Conservation (phyloP, 2,329 filamentous ascomycete species). For the Fusarium scirpi region DNA sequence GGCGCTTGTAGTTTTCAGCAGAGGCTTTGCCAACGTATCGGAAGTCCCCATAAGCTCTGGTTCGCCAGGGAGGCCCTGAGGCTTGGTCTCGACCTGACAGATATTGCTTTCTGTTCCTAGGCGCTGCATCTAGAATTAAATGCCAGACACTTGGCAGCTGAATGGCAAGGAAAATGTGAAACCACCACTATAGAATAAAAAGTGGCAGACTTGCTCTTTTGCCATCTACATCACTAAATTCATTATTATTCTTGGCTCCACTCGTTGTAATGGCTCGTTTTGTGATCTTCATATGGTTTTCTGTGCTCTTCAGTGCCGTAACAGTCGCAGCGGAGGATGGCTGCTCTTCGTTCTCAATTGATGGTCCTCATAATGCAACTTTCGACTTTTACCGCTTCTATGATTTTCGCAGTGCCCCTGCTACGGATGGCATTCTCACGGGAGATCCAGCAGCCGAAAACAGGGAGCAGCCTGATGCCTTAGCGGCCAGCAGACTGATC, state of each 20-base stretch:
- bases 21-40: not conserved
- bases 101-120: too few relatives aligned
- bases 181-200: not conserved
- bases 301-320: not conserved
- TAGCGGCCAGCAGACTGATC: not conserved
- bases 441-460: not conserved
- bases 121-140: not conserved
- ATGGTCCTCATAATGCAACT: not conserved
- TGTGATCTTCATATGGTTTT: not conserved
- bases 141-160: not conserved
- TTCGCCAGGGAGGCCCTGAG: fast-evolving
- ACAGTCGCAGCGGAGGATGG: not conserved
- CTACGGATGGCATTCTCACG: not conserved
- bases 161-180: too few relatives aligned
- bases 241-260: not conserved
- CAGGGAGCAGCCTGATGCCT: not conserved
- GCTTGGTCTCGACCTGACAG: not conserved
- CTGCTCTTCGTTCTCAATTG: not conserved
- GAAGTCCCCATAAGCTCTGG: not conserved
- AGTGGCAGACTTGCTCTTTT: not conserved
- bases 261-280: not conserved
- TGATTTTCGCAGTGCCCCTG: not conserved
- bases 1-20: not conserved
- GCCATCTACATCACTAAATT: not conserved
- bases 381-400: slow-evolving; percentile 6